Percentiles rank a stretch among this genome's conserved stretches.
Evolutionary conservation across 1,284 basidiomycete species (phyloP).

Genomic region (Pholiota adiposa): DNA sequence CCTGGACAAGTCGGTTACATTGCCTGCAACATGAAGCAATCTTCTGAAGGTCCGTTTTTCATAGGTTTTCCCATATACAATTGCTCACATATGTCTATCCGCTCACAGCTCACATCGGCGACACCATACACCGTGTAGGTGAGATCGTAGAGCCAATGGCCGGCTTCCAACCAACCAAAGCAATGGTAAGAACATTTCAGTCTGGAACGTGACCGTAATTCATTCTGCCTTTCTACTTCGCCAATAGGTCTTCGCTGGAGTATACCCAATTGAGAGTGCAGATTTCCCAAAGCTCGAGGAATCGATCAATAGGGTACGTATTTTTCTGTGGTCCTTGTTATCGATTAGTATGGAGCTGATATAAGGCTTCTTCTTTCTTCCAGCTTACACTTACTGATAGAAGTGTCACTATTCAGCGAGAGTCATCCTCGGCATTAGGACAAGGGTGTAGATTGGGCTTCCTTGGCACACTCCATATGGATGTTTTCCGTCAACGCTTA

Average conservation of each 20-base stretch:
- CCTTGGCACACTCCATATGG: constrained; percentile 96
- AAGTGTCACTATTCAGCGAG: constrained; percentile 90
- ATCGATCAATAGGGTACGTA: constrained; percentile 82
- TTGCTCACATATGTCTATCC: constrained; percentile 14
- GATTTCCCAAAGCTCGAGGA: constrained; percentile 97
- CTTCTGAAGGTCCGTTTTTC: constrained; percentile 78
- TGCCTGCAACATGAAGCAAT: constrained; percentile 98
- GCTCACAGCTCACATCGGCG: constrained; percentile 82
- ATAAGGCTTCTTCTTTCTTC: constrained; percentile 15
- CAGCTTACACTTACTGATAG: constrained; percentile 88
- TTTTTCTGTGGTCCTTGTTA: constrained; percentile 7
- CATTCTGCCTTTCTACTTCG: constrained; percentile 4
- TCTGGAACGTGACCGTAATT: not conserved
- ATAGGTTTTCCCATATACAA: constrained; percentile 6
- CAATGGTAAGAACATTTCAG: constrained; percentile 70
- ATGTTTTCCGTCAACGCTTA: constrained; percentile 93
- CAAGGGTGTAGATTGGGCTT: constrained; percentile 97
- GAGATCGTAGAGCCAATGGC: constrained; percentile 83
- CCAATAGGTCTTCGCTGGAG: constrained; percentile 87
- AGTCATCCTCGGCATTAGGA: constrained; percentile 92
- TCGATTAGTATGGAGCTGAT: not conserved
- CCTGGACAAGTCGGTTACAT: constrained; percentile 93
- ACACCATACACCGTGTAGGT: constrained; percentile 87
- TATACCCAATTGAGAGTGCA: constrained; percentile 91
- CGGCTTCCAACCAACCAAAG: constrained; percentile 92